Evolutionary conservation across 352 stramenopile genomes (phyloP).

Genomic region (Pythium scleroteichum): DNA sequence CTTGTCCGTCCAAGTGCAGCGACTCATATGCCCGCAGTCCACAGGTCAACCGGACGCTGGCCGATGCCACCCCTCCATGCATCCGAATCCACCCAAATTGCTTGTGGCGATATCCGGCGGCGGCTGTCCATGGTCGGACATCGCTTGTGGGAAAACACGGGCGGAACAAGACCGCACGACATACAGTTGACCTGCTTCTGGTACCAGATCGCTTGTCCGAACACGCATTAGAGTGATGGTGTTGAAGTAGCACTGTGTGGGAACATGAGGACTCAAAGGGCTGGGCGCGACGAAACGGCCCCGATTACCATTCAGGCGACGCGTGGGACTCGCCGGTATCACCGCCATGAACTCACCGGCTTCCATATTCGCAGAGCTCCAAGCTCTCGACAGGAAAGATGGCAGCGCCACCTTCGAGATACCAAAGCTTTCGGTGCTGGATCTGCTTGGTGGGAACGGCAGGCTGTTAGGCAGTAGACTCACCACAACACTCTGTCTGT

Average conservation of each 20-base stretch:
- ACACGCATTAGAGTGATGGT: slow-evolving; percentile 1
- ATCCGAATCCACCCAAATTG: too few relatives aligned
- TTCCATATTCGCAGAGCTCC: background rate
- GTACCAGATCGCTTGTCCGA: background rate
- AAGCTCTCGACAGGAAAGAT: background rate
- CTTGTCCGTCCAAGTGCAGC: background rate
- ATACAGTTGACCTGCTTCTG: slow-evolving; percentile 3
- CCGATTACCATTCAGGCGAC: background rate
- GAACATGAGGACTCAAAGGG: background rate
- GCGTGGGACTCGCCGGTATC: background rate
- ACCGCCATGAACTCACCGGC: background rate
- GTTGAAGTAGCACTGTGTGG: background rate
- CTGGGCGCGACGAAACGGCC: background rate
- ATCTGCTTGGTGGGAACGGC: background rate
- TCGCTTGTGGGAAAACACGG: background rate
- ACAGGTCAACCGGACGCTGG: too few relatives aligned
- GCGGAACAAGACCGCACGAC: background rate
- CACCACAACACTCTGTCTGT: background rate
- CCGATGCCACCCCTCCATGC: too few relatives aligned
- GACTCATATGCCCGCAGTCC: background rate
- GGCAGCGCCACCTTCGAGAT: background rate
- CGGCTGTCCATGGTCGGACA: background rate
- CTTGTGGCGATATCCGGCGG: background rate
- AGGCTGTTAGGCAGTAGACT: background rate
- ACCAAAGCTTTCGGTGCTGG: background rate